Evolutionary conservation across 2,329 filamentous ascomycete genomes (phyloP).

Genomic region (Pseudocercospora eumusae): DNA sequence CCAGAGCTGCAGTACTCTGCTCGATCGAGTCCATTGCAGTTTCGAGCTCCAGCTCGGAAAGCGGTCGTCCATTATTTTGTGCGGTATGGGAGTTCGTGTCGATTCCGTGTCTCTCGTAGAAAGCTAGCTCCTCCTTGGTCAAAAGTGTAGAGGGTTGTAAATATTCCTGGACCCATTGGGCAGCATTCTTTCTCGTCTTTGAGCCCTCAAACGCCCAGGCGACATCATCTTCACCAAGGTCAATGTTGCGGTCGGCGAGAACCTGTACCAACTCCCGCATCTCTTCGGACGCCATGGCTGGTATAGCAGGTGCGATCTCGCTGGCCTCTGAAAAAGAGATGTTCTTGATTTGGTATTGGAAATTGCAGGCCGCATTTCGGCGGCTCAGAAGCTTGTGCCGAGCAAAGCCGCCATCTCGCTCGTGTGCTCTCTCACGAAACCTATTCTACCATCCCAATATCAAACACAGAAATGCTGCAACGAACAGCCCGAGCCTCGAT

Average conservation of each 20-base stretch:
- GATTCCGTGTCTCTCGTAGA: conserved; percentile 41
- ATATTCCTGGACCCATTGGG: conserved; percentile 52
- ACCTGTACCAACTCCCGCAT: conserved; percentile 48
- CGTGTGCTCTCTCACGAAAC: conserved; percentile 6
- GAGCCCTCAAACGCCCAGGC: conserved; percentile 50
- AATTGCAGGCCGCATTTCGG: conserved; percentile 1
- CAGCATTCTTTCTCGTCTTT: conserved; percentile 44
- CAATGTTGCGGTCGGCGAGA: conserved; percentile 48
- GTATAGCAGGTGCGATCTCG: too few relatives aligned
- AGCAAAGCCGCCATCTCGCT: not conserved
- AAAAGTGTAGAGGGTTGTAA: conserved; percentile 50
- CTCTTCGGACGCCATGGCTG: conserved; percentile 27
- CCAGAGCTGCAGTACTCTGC: conserved; percentile 64
- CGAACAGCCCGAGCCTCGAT: conserved; percentile 13
- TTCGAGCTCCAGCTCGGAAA: conserved; percentile 62
- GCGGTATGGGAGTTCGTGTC: not conserved
- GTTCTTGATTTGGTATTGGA: not conserved
- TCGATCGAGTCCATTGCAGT: conserved; percentile 65
- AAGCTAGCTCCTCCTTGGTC: conserved; percentile 51
- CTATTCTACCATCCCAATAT: not conserved
- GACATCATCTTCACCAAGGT: conserved; percentile 50
- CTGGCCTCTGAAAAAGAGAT: too few relatives aligned
- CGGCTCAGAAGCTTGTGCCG: conserved; percentile 3
- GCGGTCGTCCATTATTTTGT: conserved; percentile 43
- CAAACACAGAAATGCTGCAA: conserved; percentile 22